These are phyloP conservation scores for Neurospora sp. DNA, from an alignment of 495 filamentous ascomycete species.

Conservation along the genomic window DNA sequence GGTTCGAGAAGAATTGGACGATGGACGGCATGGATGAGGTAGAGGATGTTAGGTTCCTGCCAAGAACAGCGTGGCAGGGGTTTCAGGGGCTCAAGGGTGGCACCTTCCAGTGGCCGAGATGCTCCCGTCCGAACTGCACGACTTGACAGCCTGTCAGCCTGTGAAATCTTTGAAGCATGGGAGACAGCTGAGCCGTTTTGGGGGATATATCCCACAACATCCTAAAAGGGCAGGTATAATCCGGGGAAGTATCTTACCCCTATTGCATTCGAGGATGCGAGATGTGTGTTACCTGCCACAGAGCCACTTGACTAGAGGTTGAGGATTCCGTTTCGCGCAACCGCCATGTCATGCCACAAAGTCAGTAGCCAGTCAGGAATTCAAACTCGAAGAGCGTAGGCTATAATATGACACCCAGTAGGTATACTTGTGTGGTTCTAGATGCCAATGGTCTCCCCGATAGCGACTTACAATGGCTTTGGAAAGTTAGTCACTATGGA, in stretches of 20 bases:
- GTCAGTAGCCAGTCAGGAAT: background rate
- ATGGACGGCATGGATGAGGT: background rate
- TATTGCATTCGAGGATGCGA: background rate
- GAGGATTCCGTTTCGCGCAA: background rate
- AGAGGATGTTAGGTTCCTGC: background rate
- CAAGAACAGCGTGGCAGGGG: background rate
- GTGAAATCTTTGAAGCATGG: background rate
- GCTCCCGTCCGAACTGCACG: background rate
- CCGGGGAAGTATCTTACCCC: too few species aligned
- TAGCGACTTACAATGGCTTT: background rate
- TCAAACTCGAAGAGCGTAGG: background rate
- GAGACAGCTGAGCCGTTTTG: background rate
- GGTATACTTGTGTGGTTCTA: background rate
- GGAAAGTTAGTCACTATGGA: background rate
- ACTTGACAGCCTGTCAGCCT: background rate
- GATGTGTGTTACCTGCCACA: background rate
- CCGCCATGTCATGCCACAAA: background rate
- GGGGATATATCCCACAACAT: too few species aligned
- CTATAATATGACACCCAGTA: background rate
- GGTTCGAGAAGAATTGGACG: background rate
- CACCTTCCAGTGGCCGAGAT: background rate
- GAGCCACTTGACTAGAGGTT: background rate
- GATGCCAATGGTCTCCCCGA: background rate
- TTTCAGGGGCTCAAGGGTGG: background rate
- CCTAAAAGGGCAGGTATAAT: too few species aligned